Evolutionary conservation across 495 filamentous ascomycete genomes (phyloP).

Genomic region (Hypoxylon fuscum): DNA sequence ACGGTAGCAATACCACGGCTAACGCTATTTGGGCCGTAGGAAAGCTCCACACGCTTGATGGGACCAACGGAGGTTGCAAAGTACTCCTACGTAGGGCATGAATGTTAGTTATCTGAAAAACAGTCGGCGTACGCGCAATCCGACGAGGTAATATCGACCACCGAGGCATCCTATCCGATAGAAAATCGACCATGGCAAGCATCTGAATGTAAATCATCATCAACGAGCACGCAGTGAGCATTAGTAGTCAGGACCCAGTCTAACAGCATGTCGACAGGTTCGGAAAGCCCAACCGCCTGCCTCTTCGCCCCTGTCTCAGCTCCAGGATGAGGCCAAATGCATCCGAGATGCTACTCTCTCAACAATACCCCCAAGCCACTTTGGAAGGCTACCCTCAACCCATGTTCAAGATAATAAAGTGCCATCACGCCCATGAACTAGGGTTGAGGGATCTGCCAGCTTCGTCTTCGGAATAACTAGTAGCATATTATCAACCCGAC

Average conservation of each 20-base stretch:
- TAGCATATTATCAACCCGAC: constrained; percentile 1
- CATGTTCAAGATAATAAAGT: constrained; percentile 6
- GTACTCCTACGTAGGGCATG: constrained; percentile 81
- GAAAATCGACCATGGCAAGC: constrained; percentile 21
- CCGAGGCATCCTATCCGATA: constrained; percentile 26
- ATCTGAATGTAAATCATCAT: constrained; percentile 56
- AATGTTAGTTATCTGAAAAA: constrained; percentile 45
- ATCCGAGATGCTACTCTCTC: constrained; percentile 4
- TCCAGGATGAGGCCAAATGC: not conserved
- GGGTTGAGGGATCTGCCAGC: constrained; percentile 6
- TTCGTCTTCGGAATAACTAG: not conserved
- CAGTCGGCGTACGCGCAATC: constrained; percentile 31
- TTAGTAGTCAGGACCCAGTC: constrained; percentile 54
- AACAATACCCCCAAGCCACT: not conserved
- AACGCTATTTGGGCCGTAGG: constrained; percentile 88
- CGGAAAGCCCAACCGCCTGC: not conserved
- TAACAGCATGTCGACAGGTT: constrained; percentile 1
- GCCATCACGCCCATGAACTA: constrained; percentile 6
- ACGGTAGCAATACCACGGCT: constrained; percentile 85
- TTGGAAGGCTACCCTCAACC: not conserved
- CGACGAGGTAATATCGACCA: constrained; percentile 37
- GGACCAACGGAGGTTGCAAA: constrained; percentile 87
- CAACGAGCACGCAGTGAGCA: constrained; percentile 76
- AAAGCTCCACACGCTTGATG: constrained; percentile 86
- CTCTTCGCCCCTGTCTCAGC: not conserved